Base-by-base conservation (phyloP, 2,329 filamentous ascomycete genomes). In the Fusarium concolor region DNA sequence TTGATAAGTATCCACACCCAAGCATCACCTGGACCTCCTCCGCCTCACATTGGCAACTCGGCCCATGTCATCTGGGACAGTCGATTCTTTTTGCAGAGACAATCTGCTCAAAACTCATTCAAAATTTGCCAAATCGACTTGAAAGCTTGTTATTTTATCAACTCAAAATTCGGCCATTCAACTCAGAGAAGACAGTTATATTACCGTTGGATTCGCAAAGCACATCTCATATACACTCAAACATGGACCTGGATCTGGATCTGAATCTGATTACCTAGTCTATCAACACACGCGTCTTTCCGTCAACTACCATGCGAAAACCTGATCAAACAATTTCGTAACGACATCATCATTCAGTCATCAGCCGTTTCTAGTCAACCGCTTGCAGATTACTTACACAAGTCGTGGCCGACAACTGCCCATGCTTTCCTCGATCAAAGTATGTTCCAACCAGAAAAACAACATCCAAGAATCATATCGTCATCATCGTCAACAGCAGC, bases 271-370 rank as follows among this genome's bases (percentile, higher is more conserved):
- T 57, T 57, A 65, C 58, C 56, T 53, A 37, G 43, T 68, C 67
- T 67, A 65, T 70, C 42, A 47, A 42, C 39, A 38, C 56, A 47
- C 52, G 37, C 55, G 38, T 62, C 54, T 56, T 45, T 46, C 65
- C 52, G 33, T 41, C 43, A 45, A 38, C 51, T 53, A 56, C 57
- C 43, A 46, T 65, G 18, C 46, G 56, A 50, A 50, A 61, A 55
- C 54, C 44, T 49, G 52, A 46, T 57, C 67, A 63, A 66, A 57
- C 61, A 70, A 61, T 67, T 65, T 73, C 72, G 65, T 74, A 71
- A 64, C 67, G 62, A 65, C 71, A 74, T 74, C 67, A 72, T 74
- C 72, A 74, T 74, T 73, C 68, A 74, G 70, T 74, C 72, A 72
- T 74, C 72, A 74, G 73, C 56, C 72, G 67, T 71, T 73, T 65